Evolutionary conservation across 768 basidiomycete genomes (phyloP).

Genomic region (Tricholoma matsutake): DNA sequence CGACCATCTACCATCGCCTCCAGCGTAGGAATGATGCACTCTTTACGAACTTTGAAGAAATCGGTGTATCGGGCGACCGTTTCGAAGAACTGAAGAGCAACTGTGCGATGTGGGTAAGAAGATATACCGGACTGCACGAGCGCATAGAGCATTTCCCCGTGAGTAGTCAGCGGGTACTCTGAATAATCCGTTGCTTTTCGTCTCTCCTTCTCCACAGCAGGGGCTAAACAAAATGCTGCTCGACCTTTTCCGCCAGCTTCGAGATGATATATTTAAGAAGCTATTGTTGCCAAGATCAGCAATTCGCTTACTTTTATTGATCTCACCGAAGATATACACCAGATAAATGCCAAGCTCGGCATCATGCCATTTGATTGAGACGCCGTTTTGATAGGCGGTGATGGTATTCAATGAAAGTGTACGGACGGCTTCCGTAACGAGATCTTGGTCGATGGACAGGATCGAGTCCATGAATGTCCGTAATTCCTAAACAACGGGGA

Average conservation of each 20-base stretch:
- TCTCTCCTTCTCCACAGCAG: constrained; percentile 63
- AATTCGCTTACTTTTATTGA: constrained; percentile 73
- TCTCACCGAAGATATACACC: constrained; percentile 91
- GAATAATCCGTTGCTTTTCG: constrained; percentile 69
- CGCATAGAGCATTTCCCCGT: constrained; percentile 85
- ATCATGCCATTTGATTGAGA: constrained; percentile 81
- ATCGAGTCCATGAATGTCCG: constrained; percentile 86
- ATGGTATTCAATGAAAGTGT: constrained; percentile 74
- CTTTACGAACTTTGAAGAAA: constrained; percentile 93
- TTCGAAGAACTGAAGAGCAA: constrained; percentile 91
- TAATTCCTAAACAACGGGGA: constrained; percentile 55
- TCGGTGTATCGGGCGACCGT: constrained; percentile 89
- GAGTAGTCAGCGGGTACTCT: constrained; percentile 80
- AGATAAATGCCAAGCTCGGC: constrained; percentile 93
- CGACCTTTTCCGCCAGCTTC: constrained; percentile 77
- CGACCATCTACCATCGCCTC: constrained; percentile 83
- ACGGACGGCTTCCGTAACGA: constrained; percentile 77
- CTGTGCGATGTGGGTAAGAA: constrained; percentile 78
- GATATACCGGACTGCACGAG: constrained; percentile 83
- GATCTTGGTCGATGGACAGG: constrained; percentile 77
- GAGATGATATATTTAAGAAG: constrained; percentile 8
- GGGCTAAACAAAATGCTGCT: constrained; percentile 81
- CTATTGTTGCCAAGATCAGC: background rate
- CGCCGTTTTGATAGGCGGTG: constrained; percentile 61
- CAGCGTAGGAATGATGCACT: constrained; percentile 82